Evolutionary conservation across 495 filamentous ascomycete species (phyloP).

Genomic region (Penicillium longicatenatum): DNA sequence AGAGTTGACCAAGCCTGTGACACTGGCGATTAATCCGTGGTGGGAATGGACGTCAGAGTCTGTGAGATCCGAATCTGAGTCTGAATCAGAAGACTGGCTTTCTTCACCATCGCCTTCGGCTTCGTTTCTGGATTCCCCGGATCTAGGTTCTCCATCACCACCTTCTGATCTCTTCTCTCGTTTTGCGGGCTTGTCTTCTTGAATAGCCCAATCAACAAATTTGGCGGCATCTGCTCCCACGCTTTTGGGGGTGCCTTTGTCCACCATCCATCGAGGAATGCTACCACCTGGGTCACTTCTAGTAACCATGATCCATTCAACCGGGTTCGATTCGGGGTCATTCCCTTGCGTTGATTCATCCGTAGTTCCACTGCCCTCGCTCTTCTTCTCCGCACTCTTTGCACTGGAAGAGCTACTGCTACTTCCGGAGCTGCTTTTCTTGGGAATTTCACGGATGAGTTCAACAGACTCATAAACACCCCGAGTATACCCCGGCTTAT

Average conservation of each 20-base stretch:
- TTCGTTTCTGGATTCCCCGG: slow-evolving; percentile 12
- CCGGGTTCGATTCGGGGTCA: slow-evolving; percentile 60
- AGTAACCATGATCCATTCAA: slow-evolving; percentile 98
- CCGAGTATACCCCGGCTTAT: slow-evolving; percentile 69
- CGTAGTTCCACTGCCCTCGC: slow-evolving; percentile 19
- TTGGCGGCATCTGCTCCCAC: slow-evolving; percentile 81
- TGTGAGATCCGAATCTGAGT: slow-evolving; percentile 24
- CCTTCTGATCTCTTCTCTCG: slow-evolving; percentile 26
- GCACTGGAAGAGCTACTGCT: slow-evolving; percentile 9
- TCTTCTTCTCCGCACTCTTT: slow-evolving; percentile 1
- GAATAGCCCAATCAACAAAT: slow-evolving; percentile 82
- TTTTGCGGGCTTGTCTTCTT: slow-evolving; percentile 49
- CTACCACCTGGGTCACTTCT: slow-evolving; percentile 91
- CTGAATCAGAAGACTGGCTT: slow-evolving; percentile 11
- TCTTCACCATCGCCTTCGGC: slow-evolving; percentile 5
- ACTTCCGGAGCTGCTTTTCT: slow-evolving; percentile 7
- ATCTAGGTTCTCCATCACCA: slow-evolving; percentile 11
- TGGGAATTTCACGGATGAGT: slow-evolving; percentile 82
- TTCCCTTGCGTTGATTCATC: slow-evolving; percentile 31
- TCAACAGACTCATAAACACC: slow-evolving; percentile 92
- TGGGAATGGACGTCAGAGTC: slow-evolving; percentile 29
- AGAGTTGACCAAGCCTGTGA: slow-evolving; percentile 43
- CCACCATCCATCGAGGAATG: slow-evolving; percentile 92
- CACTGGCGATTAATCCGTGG: slow-evolving; percentile 47
- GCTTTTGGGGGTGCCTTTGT: slow-evolving; percentile 82